Evolutionary conservation across 768 basidiomycete genomes (phyloP).

Genomic region (Termitomyces sp.): DNA sequence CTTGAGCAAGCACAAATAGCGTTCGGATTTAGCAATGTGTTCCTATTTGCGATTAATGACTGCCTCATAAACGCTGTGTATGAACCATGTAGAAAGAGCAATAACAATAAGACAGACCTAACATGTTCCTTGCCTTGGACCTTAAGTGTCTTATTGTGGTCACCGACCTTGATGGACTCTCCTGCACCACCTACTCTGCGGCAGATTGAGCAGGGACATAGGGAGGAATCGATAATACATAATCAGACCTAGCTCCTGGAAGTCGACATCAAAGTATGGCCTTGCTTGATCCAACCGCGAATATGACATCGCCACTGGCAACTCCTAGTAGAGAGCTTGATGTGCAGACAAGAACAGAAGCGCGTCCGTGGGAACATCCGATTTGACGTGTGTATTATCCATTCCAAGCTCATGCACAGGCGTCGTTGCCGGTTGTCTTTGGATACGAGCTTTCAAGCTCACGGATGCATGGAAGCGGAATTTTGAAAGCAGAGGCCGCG

Average conservation of each 20-base stretch:
- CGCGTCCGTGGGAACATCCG: background rate
- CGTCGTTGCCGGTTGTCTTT: background rate
- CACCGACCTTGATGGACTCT: constrained; percentile 65
- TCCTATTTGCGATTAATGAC: too few relatives aligned
- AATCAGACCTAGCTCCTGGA: background rate
- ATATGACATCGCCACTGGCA: constrained; percentile 49
- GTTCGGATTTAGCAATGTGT: constrained; percentile 44
- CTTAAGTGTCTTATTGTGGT: constrained; percentile 41
- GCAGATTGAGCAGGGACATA: constrained; percentile 67
- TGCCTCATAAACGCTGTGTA: constrained; percentile 45
- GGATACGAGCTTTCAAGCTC: too few relatives aligned
- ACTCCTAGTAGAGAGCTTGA: constrained; percentile 49
- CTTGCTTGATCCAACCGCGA: constrained; percentile 45
- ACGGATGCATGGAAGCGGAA: too few relatives aligned
- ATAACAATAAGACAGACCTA: constrained; percentile 31
- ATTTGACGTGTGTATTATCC: background rate
- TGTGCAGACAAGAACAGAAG: constrained; percentile 19
- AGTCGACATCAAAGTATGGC: constrained; percentile 38
- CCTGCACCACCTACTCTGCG: constrained; percentile 64
- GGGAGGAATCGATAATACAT: background rate
- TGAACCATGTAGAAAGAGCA: background rate
- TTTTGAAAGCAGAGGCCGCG: too few relatives aligned
- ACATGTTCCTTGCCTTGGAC: constrained; percentile 51
- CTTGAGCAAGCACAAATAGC: constrained; percentile 60
- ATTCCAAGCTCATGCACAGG: background rate